Percentiles rank a stretch among this genome's conserved stretches.
These are phyloP conservation scores for Fagopyrum esculentum DNA, from an alignment of 148 eudicot genomes.

Conservation along the genomic window DNA sequence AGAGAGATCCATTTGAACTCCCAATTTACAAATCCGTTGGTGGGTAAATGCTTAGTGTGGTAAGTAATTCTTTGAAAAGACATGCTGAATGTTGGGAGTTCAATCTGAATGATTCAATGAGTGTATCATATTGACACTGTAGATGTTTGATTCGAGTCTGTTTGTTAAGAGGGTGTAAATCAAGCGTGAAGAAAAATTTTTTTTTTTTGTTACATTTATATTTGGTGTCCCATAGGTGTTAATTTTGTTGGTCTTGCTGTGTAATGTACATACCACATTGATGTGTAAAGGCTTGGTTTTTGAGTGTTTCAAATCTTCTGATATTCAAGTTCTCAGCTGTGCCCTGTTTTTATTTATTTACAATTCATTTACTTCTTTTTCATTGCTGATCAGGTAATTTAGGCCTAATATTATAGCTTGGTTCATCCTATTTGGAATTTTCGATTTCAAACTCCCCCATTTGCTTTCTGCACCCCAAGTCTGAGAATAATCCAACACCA, in stretches of 20 bases:
- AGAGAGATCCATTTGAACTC: conserved; percentile 7
- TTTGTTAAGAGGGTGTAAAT: conserved; percentile 10
- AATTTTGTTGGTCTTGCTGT: conserved; percentile 1
- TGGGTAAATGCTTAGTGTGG: conserved; percentile 5
- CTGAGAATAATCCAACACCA: too few relatives aligned
- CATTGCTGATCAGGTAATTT: too few relatives aligned
- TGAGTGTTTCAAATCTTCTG: not conserved
- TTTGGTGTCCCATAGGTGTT: not conserved
- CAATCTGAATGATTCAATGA: not conserved
- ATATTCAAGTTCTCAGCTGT: not conserved
- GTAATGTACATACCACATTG: conserved; percentile 1
- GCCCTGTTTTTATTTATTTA: not conserved
- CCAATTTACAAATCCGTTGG: not conserved
- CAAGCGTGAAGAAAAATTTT: not conserved
- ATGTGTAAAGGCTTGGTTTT: not conserved
- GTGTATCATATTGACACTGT: conserved; percentile 1
- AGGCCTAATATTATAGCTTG: too few relatives aligned
- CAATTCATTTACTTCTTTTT: too few relatives aligned
- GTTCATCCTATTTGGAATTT: too few relatives aligned
- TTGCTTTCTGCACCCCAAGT: too few relatives aligned
- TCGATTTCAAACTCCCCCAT: too few relatives aligned
- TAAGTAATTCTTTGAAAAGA: not conserved
- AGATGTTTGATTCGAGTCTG: not conserved
- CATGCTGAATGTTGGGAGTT: conserved; percentile 4
- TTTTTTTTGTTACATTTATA: not conserved